Evolutionary conservation across 441 rosid genomes (phyloP).

Genomic region (Breynia disticha): DNA sequence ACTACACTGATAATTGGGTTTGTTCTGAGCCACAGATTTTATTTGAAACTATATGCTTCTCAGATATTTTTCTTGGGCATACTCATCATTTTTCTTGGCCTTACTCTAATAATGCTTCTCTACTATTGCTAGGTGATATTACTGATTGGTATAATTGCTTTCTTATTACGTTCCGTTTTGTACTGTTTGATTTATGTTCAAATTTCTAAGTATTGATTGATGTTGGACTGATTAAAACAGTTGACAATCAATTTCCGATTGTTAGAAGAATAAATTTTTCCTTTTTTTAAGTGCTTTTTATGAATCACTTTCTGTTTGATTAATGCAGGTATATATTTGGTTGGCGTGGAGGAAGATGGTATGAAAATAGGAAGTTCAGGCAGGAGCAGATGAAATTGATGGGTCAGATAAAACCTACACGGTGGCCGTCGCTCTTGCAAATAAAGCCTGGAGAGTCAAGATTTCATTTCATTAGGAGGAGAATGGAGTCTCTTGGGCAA

Average conservation of each 20-base stretch:
- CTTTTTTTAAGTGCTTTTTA: not conserved
- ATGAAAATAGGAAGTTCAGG: constrained; percentile 65
- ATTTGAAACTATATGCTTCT: not conserved
- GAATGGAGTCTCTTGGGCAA: constrained; percentile 14
- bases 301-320: not conserved
- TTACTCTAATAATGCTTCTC: too few relatives aligned
- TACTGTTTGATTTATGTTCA: too few relatives aligned
- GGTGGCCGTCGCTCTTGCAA: constrained; percentile 57
- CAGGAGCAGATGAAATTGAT: constrained; percentile 69
- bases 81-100: not conserved
- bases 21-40: constrained; percentile 13
- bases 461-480: constrained; percentile 42
- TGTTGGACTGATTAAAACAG: too few relatives aligned
- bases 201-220: too few relatives aligned
- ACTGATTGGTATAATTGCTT: too few relatives aligned
- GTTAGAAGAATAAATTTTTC: not conserved
- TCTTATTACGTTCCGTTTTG: too few relatives aligned
- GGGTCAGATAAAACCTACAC: constrained; percentile 60
- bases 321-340: constrained; percentile 73
- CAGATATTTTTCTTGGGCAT: not conserved
- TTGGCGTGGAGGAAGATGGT: constrained; percentile 95
- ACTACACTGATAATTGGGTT: constrained; percentile 74
- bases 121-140: too few relatives aligned
- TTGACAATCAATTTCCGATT: not conserved
- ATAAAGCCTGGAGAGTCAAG: constrained; percentile 49